Evolutionary conservation across 441 rosid species (phyloP), one percentile per base, ranked within the genome.

Genomic region (Pelargonium citronellum): DNA sequence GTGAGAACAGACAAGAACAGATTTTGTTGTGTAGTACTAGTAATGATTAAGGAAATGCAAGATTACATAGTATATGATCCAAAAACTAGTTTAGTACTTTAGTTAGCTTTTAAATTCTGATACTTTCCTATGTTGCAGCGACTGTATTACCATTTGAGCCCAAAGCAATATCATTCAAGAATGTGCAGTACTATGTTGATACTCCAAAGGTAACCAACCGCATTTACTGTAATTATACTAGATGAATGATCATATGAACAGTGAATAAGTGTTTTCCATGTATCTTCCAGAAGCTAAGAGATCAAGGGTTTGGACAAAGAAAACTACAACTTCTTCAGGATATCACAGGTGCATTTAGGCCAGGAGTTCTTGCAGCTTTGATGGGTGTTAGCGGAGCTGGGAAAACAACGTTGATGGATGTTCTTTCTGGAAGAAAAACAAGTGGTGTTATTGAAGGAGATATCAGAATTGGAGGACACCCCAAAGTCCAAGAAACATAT

Each of bases 351-450:
- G 84, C 92, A 64, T 92, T 92, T 73, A 85, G 94, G 83, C 98
- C 97, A 8, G 98, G 98, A 1, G 91, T 92, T 67, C 91, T 92
- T 11, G 89, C 97, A 15, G 96, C 98, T 70, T 77, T 91, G 71
- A 93, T 93, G 97, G 98, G 98, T 44, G 92, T 88, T 37, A 89
- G 92, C 27, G 98, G 98, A 3, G 97, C 97, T 19, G 97, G 97
- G 3, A 93, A 87, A 81, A 87, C 95, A 9, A 89, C 95, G 71
- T 69, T 89, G 53, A 85, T 86, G 92, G 95, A 89, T 68, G 95
- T 89, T 17, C 74, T 89, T 39, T 86, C 91, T 15, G 95, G 92
- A 24, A 83, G 92, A 71, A 89, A 87, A 75, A 87, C 89, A 4
- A 83, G 88, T 64, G 93, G 93, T 24, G 83, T 77, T 43, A 84